Evolutionary conservation across 164 flowering plant genomes (phyloP).

Genomic region (Protea cynaroides): DNA sequence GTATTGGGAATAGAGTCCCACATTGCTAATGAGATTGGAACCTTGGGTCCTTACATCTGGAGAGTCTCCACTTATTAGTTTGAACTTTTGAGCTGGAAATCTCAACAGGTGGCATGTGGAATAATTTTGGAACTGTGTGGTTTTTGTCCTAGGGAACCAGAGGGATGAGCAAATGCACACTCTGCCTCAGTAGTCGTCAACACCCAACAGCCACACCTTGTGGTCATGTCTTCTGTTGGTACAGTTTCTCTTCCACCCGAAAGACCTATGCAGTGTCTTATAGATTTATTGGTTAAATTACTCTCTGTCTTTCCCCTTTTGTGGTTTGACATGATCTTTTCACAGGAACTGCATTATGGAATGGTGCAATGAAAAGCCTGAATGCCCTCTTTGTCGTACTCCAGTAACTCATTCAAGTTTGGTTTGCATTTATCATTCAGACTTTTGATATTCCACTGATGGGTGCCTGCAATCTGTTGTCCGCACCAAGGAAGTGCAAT

Average conservation of each 20-base stretch:
- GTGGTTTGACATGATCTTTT: constrained; percentile 1
- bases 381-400: constrained; percentile 94
- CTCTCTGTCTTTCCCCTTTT: background rate
- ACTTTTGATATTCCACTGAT: constrained; percentile 38
- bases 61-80: too few relatives aligned
- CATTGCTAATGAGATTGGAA: too few relatives aligned
- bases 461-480: background rate
- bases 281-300: background rate
- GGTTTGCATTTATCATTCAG: constrained; percentile 88
- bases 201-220: constrained; percentile 97
- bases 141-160: constrained; percentile 35
- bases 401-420: constrained; percentile 84
- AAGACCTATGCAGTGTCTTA: background rate
- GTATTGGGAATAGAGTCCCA: background rate
- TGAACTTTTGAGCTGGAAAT: too few relatives aligned
- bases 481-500: background rate
- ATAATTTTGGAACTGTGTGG: background rate
- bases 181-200: constrained; percentile 77
- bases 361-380: constrained; percentile 99
- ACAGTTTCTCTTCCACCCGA: constrained; percentile 9
- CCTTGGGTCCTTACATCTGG: background rate
- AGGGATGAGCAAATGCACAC: constrained; percentile 78
- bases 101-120: too few relatives aligned
- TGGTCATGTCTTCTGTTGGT: constrained; percentile 99
- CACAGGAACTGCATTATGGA: constrained; percentile 95